Evolutionary conservation across 73 alveolate genomes (phyloP), one percentile per base, ranked within the genome.

Genomic region (Urostyla sp.): DNA sequence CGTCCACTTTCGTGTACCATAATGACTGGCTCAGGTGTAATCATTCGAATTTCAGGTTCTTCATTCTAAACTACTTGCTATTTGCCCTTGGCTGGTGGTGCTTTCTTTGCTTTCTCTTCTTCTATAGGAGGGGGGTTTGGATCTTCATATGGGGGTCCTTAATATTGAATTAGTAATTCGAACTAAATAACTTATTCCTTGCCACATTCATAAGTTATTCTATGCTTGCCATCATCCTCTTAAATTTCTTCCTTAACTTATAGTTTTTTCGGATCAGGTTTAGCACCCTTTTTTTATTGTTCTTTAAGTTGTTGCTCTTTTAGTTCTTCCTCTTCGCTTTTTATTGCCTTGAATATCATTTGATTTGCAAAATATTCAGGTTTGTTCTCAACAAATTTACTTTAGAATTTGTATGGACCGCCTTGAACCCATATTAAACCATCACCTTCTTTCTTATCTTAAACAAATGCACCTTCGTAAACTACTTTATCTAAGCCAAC

Each of bases 381-480:
- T 31, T 66, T 46, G 0, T 89, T 92, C 38, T 89, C 83, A 50
- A 48, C 58, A 40, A 88, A 89, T 13, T 80, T 72, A 7, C 96
- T 94, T 23, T 72, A 74, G 86, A 85, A 86, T 27, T 40, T 27
- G 72, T 90, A 79, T 10, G 67, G 50, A 0, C 94, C 96, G 49
- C 79, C 89, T 36, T 67, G 66, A 38, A 83, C 92, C 52, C 66
- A 85, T 55, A 79, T 75, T 28, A 57, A 79, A 13, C 98, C 94
- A 7, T 28, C 43, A 26, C 95, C 95, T 45, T 58, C 86, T 57
- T 72, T 80, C 75, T 89, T 80, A 8, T 91, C 95, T 49, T 92
- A 51, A 1, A 66, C 77, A 83, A 92, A 92, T 28, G 72, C 84
- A 4, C 98, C 98, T 74, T 89, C 95, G 86, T 80, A 89, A 28